phyloP scores from a whole-genome alignment of 1,284 basidiomycete species.

The Phellopilus nigrolimitatus region DNA sequence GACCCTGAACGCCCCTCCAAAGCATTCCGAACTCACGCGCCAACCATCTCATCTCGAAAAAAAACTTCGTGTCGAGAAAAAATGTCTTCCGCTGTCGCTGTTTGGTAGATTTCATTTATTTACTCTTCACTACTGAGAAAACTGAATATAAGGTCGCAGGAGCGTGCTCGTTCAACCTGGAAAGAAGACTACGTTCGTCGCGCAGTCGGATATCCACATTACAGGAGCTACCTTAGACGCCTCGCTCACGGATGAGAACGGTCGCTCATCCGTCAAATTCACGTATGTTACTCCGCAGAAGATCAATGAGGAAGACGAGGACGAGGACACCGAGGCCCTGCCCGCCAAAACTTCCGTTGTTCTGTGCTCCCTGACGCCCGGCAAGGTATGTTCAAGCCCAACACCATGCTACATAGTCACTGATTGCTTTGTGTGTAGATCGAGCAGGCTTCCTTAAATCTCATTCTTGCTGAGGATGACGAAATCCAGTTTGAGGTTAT shows the following conservation, averaged over 20 bases:
- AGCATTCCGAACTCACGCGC: too few species aligned
- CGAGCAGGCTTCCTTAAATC: constrained; percentile 75
- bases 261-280: constrained; percentile 78
- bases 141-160: constrained; percentile 37
- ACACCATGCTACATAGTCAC: not conserved
- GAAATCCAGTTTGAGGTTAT: constrained; percentile 68
- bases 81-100: constrained; percentile 56
- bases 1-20: constrained; percentile 1
- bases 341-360: constrained; percentile 42
- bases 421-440: constrained; percentile 41
- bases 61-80: constrained; percentile 20
- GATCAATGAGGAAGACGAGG: constrained; percentile 48
- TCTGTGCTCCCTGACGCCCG: constrained; percentile 67
- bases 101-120: constrained; percentile 46
- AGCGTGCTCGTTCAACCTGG: constrained; percentile 59
- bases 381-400: constrained; percentile 47
- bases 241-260: constrained; percentile 56
- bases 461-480: constrained; percentile 73
- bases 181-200: constrained; percentile 55
- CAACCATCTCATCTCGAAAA: constrained; percentile 7
- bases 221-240: constrained; percentile 84
- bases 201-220: constrained; percentile 72
- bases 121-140: constrained; percentile 7
- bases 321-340: constrained; percentile 45
- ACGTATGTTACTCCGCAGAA: constrained; percentile 49